Conservation (phyloP, 306 rosid species). For the Castanea crenata region DNA sequence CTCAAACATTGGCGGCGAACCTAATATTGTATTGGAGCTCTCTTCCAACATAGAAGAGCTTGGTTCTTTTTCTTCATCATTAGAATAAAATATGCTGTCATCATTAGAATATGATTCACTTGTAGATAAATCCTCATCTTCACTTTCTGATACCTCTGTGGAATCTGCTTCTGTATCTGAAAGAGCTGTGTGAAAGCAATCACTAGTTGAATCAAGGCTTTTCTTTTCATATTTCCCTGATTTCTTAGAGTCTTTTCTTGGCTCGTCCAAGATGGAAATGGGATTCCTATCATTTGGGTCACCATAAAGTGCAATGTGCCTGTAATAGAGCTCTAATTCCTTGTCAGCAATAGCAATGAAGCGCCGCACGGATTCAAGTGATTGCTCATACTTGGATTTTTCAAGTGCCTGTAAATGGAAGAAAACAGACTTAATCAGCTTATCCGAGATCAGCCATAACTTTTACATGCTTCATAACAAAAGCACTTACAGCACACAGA, state of each 20-base stretch:
- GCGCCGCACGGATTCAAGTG: conserved; percentile 75
- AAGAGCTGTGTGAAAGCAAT: conserved; percentile 30
- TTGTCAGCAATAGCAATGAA: conserved; percentile 82
- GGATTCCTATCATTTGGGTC: conserved; percentile 68
- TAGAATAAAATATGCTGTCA: conserved; percentile 31
- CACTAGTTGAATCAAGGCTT: conserved; percentile 21
- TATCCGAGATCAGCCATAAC: neutral
- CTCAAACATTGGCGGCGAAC: conserved; percentile 29
- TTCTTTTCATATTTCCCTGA: conserved; percentile 25
- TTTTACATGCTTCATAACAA: neutral
- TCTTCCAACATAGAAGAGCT: conserved; percentile 23
- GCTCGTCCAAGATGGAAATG: conserved; percentile 51
- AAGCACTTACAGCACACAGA: neutral
- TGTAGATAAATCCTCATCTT: conserved; percentile 23
- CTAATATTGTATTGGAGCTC: conserved; percentile 14
- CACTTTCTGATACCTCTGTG: conserved; percentile 33
- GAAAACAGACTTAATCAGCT: conserved; percentile 2
- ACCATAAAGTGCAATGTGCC: conserved; percentile 82
- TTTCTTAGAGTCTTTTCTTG: conserved; percentile 27
- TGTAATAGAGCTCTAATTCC: conserved; percentile 80
- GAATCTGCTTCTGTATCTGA: conserved; percentile 37
- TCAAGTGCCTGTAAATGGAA: conserved; percentile 70
- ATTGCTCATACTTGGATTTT: conserved; percentile 87
- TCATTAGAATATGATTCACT: conserved; percentile 55
- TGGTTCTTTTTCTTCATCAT: conserved; percentile 32